These are phyloP conservation scores for Picea abies DNA, from an alignment of 83 land plant genomes.

Conservation along the genomic window DNA sequence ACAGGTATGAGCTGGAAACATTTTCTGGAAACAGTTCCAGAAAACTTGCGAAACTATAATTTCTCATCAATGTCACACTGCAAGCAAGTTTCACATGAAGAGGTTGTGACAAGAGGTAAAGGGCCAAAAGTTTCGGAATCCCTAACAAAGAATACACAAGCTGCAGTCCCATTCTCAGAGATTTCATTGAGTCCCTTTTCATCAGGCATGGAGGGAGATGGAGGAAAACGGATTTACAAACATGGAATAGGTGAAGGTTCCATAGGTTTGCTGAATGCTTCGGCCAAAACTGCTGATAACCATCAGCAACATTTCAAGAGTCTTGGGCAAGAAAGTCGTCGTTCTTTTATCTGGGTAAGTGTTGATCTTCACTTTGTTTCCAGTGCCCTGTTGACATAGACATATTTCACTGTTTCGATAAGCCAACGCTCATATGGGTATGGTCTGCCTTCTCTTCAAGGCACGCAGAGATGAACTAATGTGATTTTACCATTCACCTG, in stretches of 20 bases:
- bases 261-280: not conserved
- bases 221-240: not conserved
- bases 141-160: conserved; percentile 1
- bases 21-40: conserved; percentile 15
- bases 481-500: too few relatives aligned
- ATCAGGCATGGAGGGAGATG: conserved; percentile 15
- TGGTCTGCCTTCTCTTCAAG: too few relatives aligned
- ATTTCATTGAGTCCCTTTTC: conserved; percentile 6
- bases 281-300: not conserved
- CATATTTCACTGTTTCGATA: not conserved
- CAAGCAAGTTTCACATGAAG: not conserved
- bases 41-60: conserved; percentile 14
- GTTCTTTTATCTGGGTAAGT: conserved; percentile 13
- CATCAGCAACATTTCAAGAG: conserved; percentile 3
- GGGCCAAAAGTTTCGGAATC: conserved; percentile 9
- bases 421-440: not conserved
- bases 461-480: too few relatives aligned
- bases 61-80: not conserved
- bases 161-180: not conserved
- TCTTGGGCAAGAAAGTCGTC: conserved; percentile 9
- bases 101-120: not conserved
- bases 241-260: conserved; percentile 5
- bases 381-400: not conserved
- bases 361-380: not conserved
- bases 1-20: conserved; percentile 7